phyloP scores from a whole-genome alignment of 2,329 filamentous ascomycete genomes.

The Ceratocystiopsis brevicomis region DNA sequence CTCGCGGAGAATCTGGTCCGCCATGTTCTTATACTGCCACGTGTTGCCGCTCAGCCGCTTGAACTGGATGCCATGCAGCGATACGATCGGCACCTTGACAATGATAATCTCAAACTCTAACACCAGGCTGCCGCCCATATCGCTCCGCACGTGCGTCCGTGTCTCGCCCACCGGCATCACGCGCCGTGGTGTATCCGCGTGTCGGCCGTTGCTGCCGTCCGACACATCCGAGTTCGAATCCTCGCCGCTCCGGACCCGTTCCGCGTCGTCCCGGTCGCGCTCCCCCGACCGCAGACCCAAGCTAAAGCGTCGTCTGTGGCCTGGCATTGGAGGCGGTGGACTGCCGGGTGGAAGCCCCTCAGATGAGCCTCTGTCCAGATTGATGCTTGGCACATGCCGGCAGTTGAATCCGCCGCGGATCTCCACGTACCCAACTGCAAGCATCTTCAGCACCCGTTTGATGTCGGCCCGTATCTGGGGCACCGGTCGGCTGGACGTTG shows the following conservation, averaged over 20 bases:
- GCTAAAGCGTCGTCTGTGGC: slow-evolving; percentile 63
- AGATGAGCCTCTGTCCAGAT: slow-evolving; percentile 56
- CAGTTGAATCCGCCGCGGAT: slow-evolving; percentile 90
- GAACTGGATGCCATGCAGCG: slow-evolving; percentile 90
- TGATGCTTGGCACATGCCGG: slow-evolving; percentile 74
- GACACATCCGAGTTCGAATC: slow-evolving; percentile 79
- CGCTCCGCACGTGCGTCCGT: slow-evolving; percentile 77
- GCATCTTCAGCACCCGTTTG: slow-evolving; percentile 68
- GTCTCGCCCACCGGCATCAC: slow-evolving; percentile 54
- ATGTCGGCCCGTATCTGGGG: slow-evolving; percentile 74
- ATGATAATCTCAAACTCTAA: slow-evolving; percentile 92
- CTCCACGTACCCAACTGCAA: slow-evolving; percentile 80
- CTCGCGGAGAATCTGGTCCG: slow-evolving; percentile 80
- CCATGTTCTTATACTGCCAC: slow-evolving; percentile 98
- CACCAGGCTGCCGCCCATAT: slow-evolving; percentile 66
- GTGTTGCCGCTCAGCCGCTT: slow-evolving; percentile 91
- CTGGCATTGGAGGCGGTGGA: slow-evolving; percentile 29
- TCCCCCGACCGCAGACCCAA: slow-evolving; percentile 48
- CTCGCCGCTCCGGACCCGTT: slow-evolving; percentile 31
- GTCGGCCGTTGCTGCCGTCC: slow-evolving; percentile 46
- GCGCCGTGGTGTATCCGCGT: slow-evolving; percentile 20
- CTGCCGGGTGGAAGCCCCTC: slow-evolving; percentile 45
- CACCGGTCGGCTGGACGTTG: slow-evolving; percentile 81
- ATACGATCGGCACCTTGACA: slow-evolving; percentile 87
- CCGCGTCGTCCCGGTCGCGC: slow-evolving; percentile 42